phyloP scores from a whole-genome alignment of 768 basidiomycete species.

The Macrolepiota fuliginosa region DNA sequence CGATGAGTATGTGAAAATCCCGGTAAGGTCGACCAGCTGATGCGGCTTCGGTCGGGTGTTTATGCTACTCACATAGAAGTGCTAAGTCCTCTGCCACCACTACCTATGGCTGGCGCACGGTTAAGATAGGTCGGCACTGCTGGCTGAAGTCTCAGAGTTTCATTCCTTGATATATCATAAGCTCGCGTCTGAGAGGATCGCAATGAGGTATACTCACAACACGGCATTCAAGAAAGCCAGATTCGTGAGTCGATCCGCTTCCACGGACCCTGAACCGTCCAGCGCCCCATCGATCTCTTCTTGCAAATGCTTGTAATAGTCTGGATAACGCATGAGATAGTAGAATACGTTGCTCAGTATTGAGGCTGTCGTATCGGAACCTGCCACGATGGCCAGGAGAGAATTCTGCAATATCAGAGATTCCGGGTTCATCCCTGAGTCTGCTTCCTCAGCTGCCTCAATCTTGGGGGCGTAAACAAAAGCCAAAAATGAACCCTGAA shows the following conservation, averaged over 20 bases:
- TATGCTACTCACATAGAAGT: conserved; percentile 6
- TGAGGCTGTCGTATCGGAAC: conserved; percentile 29
- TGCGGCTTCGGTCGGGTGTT: too few relatives aligned
- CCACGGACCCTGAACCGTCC: conserved; percentile 11
- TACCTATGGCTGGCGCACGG: conserved; percentile 28
- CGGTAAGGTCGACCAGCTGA: neutral
- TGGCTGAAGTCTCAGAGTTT: conserved; percentile 34
- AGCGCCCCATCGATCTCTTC: conserved; percentile 24
- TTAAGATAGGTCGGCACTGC: conserved; percentile 30
- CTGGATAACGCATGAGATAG: conserved; percentile 22
- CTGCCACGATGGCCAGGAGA: conserved; percentile 28
- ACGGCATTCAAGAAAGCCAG: conserved; percentile 31
- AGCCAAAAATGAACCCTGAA: neutral
- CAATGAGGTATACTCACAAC: conserved; percentile 24
- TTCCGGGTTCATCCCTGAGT: conserved; percentile 6
- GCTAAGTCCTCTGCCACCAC: conserved; percentile 28
- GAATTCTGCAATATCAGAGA: conserved; percentile 20
- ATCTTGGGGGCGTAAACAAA: conserved; percentile 8
- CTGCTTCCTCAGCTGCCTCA: conserved; percentile 15
- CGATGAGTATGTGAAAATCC: neutral
- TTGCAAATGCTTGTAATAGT: conserved; percentile 20
- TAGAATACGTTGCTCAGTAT: conserved; percentile 24
- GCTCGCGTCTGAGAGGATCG: too few relatives aligned
- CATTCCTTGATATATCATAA: conserved; percentile 25
- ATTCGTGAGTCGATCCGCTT: conserved; percentile 19